Evolutionary conservation across 305 asterid genomes (phyloP).

Genomic region (Rubia tinctorum): DNA sequence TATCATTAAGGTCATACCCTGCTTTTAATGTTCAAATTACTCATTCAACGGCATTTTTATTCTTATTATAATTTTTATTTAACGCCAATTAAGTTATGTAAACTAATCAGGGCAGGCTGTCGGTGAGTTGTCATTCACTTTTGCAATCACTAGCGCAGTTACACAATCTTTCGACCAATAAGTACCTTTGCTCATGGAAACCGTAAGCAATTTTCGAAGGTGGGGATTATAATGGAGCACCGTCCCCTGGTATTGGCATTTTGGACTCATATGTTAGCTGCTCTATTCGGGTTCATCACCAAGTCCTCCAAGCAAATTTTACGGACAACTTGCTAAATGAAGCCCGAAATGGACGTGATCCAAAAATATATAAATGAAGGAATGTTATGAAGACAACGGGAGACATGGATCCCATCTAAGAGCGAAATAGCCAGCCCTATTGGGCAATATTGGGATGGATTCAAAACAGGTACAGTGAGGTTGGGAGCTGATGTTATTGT

Average conservation of each 20-base stretch:
- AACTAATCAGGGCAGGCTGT: not conserved
- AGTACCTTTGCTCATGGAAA: not conserved
- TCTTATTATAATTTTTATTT: no score
- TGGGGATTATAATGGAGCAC: not conserved
- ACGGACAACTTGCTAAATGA: no score
- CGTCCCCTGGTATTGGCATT: no score
- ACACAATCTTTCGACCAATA: not conserved
- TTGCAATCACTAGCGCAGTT: not conserved
- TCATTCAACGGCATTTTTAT: not conserved
- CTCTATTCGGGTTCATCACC: not conserved
- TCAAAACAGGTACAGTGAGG: no score
- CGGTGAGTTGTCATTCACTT: not conserved
- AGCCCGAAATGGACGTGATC: no score
- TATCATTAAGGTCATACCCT: not conserved
- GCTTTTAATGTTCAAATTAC: not conserved
- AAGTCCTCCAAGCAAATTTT: no score
- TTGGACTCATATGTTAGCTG: not conserved
- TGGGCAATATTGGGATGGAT: no score
- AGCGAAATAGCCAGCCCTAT: no score
- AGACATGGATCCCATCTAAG: no score
- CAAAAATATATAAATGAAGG: no score
- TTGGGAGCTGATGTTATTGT: no score
- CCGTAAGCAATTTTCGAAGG: not conserved
- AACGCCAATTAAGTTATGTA: not conserved
- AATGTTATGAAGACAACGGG: no score